Percentiles rank a stretch among this genome's conserved stretches.
These are phyloP conservation scores for Aspergillus nidulans DNA, from an alignment of 495 filamentous ascomycete genomes.

Conservation along the genomic window DNA sequence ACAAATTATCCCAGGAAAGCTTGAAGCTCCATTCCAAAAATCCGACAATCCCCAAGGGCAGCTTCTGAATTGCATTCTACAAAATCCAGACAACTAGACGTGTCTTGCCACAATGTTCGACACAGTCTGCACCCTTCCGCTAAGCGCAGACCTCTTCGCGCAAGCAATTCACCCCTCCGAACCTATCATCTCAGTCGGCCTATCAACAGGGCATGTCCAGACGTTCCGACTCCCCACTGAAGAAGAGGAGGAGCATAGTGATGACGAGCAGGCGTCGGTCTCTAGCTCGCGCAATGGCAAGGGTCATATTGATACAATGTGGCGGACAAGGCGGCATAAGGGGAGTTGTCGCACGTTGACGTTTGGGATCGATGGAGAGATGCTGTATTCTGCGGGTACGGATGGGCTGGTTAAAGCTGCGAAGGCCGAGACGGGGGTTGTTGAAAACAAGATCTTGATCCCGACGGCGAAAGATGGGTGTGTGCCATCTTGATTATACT, in stretches of 20 bases:
- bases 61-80: background rate
- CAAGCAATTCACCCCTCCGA: constrained; percentile 81
- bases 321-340: constrained; percentile 86
- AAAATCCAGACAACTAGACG: background rate
- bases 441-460: constrained; percentile 65
- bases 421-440: constrained; percentile 70
- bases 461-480: constrained; percentile 40
- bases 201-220: constrained; percentile 81
- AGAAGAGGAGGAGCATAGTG: constrained; percentile 33
- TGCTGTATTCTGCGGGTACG: constrained; percentile 82
- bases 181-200: constrained; percentile 79
- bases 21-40: background rate
- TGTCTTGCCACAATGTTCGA: constrained; percentile 58
- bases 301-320: constrained; percentile 74
- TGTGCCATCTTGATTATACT: constrained; percentile 6
- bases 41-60: background rate
- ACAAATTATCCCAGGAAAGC: constrained; percentile 5
- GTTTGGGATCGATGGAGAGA: constrained; percentile 70
- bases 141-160: constrained; percentile 81
- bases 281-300: constrained; percentile 53
- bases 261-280: constrained; percentile 39
- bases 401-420: constrained; percentile 90
- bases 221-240: constrained; percentile 70
- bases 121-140: constrained; percentile 81
- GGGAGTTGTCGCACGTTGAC: constrained; percentile 79